Percentiles rank a stretch among this genome's conserved stretches.
These are phyloP conservation scores for Paramecium octaurelia DNA, from an alignment of 73 alveolate genomes.

Conservation along the genomic window DNA sequence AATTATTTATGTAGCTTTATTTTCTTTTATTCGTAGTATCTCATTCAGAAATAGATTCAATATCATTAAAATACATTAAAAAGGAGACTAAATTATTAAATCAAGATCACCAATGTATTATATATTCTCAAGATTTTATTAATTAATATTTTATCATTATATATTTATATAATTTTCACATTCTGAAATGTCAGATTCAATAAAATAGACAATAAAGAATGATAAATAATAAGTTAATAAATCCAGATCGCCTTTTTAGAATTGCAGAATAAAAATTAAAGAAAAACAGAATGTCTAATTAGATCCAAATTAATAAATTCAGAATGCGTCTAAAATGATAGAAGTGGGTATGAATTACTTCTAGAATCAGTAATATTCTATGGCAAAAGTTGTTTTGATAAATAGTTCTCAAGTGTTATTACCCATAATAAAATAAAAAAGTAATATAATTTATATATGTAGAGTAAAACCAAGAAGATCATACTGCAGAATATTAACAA, in stretches of 20 bases:
- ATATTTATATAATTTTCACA: not conserved
- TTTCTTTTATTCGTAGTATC: too few relatives aligned
- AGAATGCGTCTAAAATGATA: not conserved
- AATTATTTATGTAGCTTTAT: too few relatives aligned
- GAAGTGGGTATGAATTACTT: not conserved
- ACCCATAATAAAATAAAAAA: not conserved
- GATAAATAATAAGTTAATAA: not conserved
- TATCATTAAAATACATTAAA: too few relatives aligned
- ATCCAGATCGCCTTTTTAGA: not conserved
- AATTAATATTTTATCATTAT: not conserved
- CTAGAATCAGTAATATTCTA: not conserved
- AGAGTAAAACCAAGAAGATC: not conserved
- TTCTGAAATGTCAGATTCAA: not conserved
- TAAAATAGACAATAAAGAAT: not conserved
- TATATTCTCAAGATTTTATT: not conserved
- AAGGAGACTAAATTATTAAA: too few relatives aligned
- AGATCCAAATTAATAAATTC: not conserved
- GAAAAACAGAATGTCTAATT: not conserved
- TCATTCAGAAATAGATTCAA: too few relatives aligned
- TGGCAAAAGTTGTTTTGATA: constrained; percentile 30
- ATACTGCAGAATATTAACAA: not conserved
- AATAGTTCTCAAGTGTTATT: not conserved
- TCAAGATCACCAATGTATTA: too few relatives aligned
- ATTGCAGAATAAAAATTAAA: not conserved
- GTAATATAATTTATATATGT: not conserved